These are phyloP conservation scores for Aspergillus haitiensis DNA, from an alignment of 495 filamentous ascomycete genomes.

Conservation along the genomic window DNA sequence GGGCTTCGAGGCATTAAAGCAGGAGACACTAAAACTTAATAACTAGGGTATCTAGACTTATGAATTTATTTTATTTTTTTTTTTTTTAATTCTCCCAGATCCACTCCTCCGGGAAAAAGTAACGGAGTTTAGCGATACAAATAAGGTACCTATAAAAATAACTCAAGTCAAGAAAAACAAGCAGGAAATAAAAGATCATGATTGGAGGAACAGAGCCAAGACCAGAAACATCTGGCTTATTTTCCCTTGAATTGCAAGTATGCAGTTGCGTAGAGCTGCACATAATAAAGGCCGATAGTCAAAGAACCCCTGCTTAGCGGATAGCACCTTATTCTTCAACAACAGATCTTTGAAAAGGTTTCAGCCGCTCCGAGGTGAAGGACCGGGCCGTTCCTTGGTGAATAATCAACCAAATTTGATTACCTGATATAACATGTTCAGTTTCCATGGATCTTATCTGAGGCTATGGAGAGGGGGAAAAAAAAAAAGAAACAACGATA, in stretches of 20 bases:
- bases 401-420: constrained; percentile 1
- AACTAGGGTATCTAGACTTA: too few species aligned
- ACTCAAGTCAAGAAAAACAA: background rate
- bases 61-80: too few species aligned
- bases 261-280: background rate
- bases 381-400: constrained; percentile 18
- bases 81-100: background rate
- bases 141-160: too few species aligned
- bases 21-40: too few species aligned
- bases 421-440: background rate
- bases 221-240: background rate
- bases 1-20: too few species aligned
- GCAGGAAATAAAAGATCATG: background rate
- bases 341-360: background rate
- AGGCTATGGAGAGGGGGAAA: too few species aligned
- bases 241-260: background rate
- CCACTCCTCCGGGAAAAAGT: background rate
- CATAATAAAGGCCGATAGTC: constrained; percentile 2
- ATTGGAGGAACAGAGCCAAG: background rate
- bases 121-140: background rate
- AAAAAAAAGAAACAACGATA: too few species aligned
- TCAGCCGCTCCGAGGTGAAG: constrained; percentile 9
- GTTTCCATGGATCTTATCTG: background rate
- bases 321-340: background rate
- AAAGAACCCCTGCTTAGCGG: constrained; percentile 1